These are phyloP conservation scores for Myrica gale DNA, from an alignment of 306 rosid species.

Conservation along the genomic window DNA sequence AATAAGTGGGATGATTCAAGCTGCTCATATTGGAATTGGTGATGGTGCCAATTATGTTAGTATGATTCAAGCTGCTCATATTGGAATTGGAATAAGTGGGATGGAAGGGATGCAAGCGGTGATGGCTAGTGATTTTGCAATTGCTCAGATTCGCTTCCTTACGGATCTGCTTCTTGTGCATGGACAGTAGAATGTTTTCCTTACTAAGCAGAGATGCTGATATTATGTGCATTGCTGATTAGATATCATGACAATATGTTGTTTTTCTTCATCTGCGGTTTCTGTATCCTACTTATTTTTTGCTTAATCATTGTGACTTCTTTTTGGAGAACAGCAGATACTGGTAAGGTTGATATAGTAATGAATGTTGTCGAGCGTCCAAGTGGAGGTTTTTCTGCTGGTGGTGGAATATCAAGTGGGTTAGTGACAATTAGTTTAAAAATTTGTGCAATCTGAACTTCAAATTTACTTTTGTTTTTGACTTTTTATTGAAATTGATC, in stretches of 20 bases:
- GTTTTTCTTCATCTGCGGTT: conserved; percentile 19
- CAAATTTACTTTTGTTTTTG: neutral
- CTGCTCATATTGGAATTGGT: no score
- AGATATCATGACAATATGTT: neutral
- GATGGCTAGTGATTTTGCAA: no score
- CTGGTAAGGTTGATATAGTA: conserved; percentile 88
- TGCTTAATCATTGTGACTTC: conserved; percentile 4
- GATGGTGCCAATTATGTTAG: no score
- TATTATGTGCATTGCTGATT: neutral
- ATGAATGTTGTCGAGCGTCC: conserved; percentile 99
- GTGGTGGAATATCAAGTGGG: conserved; percentile 99
- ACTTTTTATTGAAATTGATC: neutral
- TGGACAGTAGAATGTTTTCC: no score
- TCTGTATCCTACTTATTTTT: conserved; percentile 15
- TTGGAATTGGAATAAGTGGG: no score
- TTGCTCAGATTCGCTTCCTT: no score
- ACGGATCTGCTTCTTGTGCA: no score
- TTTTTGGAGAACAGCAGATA: conserved; percentile 48
- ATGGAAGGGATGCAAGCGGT: no score
- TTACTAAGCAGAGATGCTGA: neutral
- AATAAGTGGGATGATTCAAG: no score
- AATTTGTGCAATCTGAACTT: neutral
- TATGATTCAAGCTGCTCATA: no score
- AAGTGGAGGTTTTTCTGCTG: conserved; percentile 98
- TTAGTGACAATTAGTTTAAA: conserved; percentile 45